Evolutionary conservation across 345 rosid species (phyloP).

Genomic region (Anastatica hierochuntica): DNA sequence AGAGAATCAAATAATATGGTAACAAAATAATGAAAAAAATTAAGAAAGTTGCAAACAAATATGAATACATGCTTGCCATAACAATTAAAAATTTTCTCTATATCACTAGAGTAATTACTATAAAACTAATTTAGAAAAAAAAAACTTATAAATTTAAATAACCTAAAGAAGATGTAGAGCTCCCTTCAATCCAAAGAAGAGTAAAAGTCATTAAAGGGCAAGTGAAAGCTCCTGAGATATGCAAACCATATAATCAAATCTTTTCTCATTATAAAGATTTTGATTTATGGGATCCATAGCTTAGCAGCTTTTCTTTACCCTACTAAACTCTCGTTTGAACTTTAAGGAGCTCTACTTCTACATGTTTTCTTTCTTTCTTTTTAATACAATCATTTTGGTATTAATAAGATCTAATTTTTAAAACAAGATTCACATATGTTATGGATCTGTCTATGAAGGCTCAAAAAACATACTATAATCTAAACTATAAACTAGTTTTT

Average conservation of each 20-base stretch:
- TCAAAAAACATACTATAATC: not conserved
- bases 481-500: no score
- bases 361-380: not conserved
- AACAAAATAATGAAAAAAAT: no score
- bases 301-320: conserved; percentile 56
- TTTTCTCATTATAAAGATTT: not conserved
- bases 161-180: conserved; percentile 43
- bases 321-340: conserved; percentile 58
- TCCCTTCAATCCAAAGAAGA: conserved; percentile 91
- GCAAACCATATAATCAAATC: conserved; percentile 5
- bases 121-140: no score
- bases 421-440: not conserved
- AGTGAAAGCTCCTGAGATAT: conserved; percentile 61
- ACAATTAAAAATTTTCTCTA: no score
- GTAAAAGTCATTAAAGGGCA: conserved; percentile 25
- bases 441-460: conserved; percentile 1
- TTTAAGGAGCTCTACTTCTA: conserved; percentile 56
- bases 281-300: conserved; percentile 72
- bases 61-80: no score
- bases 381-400: not conserved
- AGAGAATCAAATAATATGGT: no score
- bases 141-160: no score
- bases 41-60: no score
- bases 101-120: no score
- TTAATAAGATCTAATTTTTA: not conserved